A percentile compares a stretch with the other conserved stretches of the same genome.
Evolutionary conservation across 495 filamentous ascomycete species (phyloP).

Genomic region (Hypoxylon lenormandii): DNA sequence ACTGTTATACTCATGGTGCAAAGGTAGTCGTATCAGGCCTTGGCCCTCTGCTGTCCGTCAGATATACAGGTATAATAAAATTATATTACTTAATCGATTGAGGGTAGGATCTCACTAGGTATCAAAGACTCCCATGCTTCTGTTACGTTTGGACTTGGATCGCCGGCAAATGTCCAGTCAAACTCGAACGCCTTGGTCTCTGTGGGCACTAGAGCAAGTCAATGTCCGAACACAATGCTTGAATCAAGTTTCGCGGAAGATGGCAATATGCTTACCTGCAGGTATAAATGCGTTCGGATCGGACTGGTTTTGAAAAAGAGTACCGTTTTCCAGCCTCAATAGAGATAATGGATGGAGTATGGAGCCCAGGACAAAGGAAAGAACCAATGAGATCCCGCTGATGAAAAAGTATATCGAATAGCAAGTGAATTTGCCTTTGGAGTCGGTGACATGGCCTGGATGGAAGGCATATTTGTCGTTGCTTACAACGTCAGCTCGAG

Average conservation of each 20-base stretch:
- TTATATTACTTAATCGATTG: not conserved
- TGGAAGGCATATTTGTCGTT: not conserved
- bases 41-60: too few species aligned
- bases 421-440: not conserved
- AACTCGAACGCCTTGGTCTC: conserved; percentile 3
- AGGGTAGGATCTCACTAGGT: not conserved
- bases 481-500: too few species aligned
- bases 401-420: not conserved
- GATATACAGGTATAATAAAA: not conserved
- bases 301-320: not conserved
- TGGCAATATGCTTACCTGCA: not conserved
- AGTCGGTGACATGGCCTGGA: not conserved
- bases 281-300: not conserved
- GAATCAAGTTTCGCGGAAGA: not conserved
- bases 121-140: not conserved
- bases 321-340: not conserved
- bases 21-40: not conserved
- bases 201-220: not conserved
- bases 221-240: not conserved
- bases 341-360: not conserved
- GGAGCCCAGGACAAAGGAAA: not conserved
- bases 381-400: not conserved
- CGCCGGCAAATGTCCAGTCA: not conserved
- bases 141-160: not conserved
- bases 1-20: not conserved